Evolutionary conservation across 495 filamentous ascomycete species (phyloP).

Genomic region (Aspergillus conjunctus): DNA sequence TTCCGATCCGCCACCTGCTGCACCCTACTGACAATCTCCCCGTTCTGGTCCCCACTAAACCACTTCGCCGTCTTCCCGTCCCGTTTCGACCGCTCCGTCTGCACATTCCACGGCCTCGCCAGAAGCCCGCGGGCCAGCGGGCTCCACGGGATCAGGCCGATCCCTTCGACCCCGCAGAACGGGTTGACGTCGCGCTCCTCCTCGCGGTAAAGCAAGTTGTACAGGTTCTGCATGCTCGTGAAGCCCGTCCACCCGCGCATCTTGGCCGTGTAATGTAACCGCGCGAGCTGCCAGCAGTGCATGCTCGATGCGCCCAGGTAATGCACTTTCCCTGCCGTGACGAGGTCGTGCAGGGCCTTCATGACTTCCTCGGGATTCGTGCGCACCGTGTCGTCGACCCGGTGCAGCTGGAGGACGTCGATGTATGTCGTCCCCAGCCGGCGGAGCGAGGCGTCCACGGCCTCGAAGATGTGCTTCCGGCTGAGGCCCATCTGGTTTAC

Average conservation of each 20-base stretch:
- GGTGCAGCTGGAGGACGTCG: slow-evolving; percentile 58
- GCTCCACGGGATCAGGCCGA: slow-evolving; percentile 68
- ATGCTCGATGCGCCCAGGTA: slow-evolving; percentile 63
- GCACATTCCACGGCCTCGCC: slow-evolving; percentile 42
- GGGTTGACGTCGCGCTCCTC: slow-evolving; percentile 74
- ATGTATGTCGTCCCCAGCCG: slow-evolving; percentile 54
- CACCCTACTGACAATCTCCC: slow-evolving; percentile 56
- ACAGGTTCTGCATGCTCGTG: slow-evolving; percentile 68
- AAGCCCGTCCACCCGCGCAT: slow-evolving; percentile 69
- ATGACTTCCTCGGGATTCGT: slow-evolving; percentile 70
- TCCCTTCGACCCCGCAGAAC: slow-evolving; percentile 67
- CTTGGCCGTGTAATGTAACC: slow-evolving; percentile 46
- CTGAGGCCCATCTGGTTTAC: slow-evolving; percentile 52
- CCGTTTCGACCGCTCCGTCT: slow-evolving; percentile 23
- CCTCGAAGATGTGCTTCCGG: slow-evolving; percentile 56
- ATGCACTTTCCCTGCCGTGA: slow-evolving; percentile 61
- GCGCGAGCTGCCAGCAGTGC: slow-evolving; percentile 43
- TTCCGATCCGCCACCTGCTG: slow-evolving; percentile 61
- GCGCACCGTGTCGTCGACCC: slow-evolving; percentile 42
- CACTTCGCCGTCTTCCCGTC: neutral
- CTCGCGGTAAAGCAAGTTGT: slow-evolving; percentile 70
- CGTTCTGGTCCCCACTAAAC: slow-evolving; percentile 24
- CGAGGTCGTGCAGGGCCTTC: slow-evolving; percentile 68
- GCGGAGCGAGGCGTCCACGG: slow-evolving; percentile 50
- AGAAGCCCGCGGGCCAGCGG: slow-evolving; percentile 57